These are phyloP conservation scores for Malus hybrid DNA, from an alignment of 331 rosid species.

Conservation along the genomic window DNA sequence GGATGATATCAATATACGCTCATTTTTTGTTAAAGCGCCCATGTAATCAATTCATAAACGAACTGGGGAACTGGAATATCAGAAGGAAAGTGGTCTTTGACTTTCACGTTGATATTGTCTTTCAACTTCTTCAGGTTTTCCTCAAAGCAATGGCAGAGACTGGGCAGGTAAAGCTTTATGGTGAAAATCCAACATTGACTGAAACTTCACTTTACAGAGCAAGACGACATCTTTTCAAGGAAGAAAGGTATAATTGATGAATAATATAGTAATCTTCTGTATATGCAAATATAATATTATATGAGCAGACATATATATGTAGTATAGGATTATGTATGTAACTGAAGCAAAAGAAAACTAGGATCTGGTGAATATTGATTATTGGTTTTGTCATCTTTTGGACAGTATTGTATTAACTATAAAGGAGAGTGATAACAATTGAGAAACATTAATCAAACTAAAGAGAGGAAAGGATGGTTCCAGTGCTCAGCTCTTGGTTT, in stretches of 20 bases:
- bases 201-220: slow-evolving; percentile 95
- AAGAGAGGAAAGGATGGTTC: neutral
- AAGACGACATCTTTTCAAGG: slow-evolving; percentile 85
- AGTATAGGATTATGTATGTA: neutral
- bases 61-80: neutral
- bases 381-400: neutral
- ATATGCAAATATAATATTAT: neutral
- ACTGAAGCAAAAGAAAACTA: neutral
- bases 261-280: neutral
- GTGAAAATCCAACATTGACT: slow-evolving; percentile 82
- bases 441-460: neutral
- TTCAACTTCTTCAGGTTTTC: slow-evolving; percentile 56
- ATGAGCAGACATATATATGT: neutral
- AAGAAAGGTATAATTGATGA: slow-evolving; percentile 61
- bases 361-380: neutral
- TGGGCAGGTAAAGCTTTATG: slow-evolving; percentile 81
- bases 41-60: neutral
- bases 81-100: neutral
- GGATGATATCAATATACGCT: neutral
- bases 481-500: neutral
- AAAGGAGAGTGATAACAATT: neutral
- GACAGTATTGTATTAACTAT: neutral
- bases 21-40: neutral
- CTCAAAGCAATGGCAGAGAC: slow-evolving; percentile 98
- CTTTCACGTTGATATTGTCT: slow-evolving; percentile 11